Conservation (phyloP, 176 grass and related monocot species). For the Microstegium vimineum region DNA sequence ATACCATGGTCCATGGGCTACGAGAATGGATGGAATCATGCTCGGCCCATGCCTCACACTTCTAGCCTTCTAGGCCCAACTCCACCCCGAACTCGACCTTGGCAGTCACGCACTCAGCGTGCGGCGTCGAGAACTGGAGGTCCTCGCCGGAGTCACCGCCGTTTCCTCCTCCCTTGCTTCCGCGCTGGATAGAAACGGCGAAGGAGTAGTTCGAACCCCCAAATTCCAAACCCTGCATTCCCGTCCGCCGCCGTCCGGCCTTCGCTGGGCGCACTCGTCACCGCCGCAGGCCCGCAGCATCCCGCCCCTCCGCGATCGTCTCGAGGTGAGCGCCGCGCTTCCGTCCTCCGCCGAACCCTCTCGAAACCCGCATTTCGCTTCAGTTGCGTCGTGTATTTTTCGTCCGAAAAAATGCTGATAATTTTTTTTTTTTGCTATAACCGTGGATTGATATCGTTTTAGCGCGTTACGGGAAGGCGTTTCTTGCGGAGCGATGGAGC, state of each 20-base stretch:
- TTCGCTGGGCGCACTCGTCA: not conserved
- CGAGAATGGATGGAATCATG: not conserved
- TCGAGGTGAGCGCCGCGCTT: conserved; percentile 8
- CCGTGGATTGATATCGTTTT: not conserved
- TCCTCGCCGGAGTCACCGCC: conserved; percentile 3
- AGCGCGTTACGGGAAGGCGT: not conserved
- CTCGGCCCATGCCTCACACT: not conserved
- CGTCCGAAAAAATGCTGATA: not conserved
- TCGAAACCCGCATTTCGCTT: not conserved
- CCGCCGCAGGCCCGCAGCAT: not conserved
- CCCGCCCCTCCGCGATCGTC: not conserved
- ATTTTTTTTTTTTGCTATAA: too few species aligned
- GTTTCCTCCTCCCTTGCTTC: not conserved
- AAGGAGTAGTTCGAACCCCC: not conserved
- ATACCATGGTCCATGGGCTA: not conserved
- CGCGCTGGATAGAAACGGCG: not conserved
- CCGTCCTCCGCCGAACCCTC: not conserved
- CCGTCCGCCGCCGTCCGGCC: not conserved
- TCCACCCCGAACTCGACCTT: not conserved
- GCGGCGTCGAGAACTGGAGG: not conserved
- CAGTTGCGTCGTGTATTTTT: not conserved
- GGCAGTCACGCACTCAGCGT: not conserved
- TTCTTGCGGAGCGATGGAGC: conserved; percentile 27
- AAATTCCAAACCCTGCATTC: not conserved
- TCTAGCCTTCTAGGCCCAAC: not conserved